Evolutionary conservation across 192 early-diverging fungal species (phyloP).

Genomic region (Chytriomyces confervae): DNA sequence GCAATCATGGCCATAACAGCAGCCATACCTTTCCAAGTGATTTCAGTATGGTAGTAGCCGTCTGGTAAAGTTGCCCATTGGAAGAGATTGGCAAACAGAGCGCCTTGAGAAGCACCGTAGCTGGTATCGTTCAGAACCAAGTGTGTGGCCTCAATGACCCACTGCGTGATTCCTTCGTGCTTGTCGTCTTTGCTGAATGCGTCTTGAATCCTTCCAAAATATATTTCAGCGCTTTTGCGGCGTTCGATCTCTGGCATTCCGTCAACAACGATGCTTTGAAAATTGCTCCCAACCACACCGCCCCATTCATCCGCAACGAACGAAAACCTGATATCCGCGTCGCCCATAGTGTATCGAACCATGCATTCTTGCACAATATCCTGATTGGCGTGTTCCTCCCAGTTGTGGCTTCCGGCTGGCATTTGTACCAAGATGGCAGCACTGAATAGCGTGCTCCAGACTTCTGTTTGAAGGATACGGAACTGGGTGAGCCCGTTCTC

Average conservation of each 20-base stretch:
- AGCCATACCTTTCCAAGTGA: slow-evolving; percentile 19
- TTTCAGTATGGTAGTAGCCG: slow-evolving; percentile 12
- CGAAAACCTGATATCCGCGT: slow-evolving; percentile 4
- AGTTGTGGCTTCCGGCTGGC: slow-evolving; percentile 8
- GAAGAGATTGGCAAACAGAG: not conserved
- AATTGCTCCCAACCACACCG: not conserved
- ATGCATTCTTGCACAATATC: slow-evolving; percentile 2
- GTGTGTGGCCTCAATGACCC: not conserved
- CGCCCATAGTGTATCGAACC: not conserved
- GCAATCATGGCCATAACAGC: slow-evolving; percentile 26
- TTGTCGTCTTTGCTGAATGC: not conserved
- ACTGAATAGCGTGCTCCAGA: slow-evolving; percentile 8
- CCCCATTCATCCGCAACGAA: slow-evolving; percentile 24
- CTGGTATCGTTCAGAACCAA: not conserved
- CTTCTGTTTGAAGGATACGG: not conserved
- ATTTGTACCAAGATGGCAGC: not conserved
- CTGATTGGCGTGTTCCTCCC: not conserved
- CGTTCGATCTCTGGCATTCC: not conserved
- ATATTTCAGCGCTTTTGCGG: not conserved
- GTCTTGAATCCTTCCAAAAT: slow-evolving; percentile 7
- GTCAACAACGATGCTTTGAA: not conserved
- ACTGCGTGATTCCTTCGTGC: not conserved
- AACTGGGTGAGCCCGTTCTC: not conserved
- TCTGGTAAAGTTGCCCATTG: slow-evolving; percentile 11
- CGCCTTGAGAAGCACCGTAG: slow-evolving; percentile 7